A percentile compares a stretch with the other conserved stretches of the same genome.
phyloP scores from a whole-genome alignment of 78 protist genomes.

The Dictyostelium capitatum region DNA sequence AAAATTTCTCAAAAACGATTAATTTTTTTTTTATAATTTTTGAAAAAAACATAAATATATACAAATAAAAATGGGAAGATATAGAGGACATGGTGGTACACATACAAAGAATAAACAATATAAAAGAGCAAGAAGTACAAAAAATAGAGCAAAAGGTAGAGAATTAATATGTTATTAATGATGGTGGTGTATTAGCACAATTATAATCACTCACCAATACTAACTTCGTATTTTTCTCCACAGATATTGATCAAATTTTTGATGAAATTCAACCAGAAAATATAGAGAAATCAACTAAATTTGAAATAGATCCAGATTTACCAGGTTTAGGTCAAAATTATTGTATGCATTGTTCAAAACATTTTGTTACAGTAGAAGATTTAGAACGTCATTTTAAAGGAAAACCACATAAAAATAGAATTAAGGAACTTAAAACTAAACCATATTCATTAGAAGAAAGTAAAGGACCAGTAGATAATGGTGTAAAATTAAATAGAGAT shows the following conservation, averaged over 20 bases:
- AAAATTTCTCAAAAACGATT: background rate
- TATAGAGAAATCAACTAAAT: slow-evolving; percentile 41
- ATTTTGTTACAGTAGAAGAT: slow-evolving; percentile 27
- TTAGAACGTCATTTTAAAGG: slow-evolving; percentile 45
- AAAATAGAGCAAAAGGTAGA: slow-evolving; percentile 71
- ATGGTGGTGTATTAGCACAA: background rate
- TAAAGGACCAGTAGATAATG: slow-evolving; percentile 73
- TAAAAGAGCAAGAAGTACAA: slow-evolving; percentile 59
- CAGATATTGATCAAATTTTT: slow-evolving; percentile 80
- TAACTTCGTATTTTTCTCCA: too few relatives aligned
- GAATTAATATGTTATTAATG: background rate
- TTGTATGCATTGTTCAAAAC: slow-evolving; percentile 74
- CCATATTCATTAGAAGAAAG: slow-evolving; percentile 55
- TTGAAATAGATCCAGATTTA: slow-evolving; percentile 66
- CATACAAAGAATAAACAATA: slow-evolving; percentile 69
- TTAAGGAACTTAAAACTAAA: slow-evolving; percentile 61
- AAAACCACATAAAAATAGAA: slow-evolving; percentile 76
- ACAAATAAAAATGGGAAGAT: slow-evolving; percentile 70
- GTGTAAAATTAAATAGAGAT: slow-evolving; percentile 58
- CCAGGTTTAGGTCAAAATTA: slow-evolving; percentile 81
- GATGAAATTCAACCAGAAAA: slow-evolving; percentile 77
- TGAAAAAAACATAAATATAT: background rate
- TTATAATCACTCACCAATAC: background rate
- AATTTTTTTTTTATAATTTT: background rate
- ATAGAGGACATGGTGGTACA: slow-evolving; percentile 60